Evolutionary conservation across 1,139 yeast species (phyloP), one percentile per base, ranked within the genome.

Genomic region (Blastobotrys persicus): DNA sequence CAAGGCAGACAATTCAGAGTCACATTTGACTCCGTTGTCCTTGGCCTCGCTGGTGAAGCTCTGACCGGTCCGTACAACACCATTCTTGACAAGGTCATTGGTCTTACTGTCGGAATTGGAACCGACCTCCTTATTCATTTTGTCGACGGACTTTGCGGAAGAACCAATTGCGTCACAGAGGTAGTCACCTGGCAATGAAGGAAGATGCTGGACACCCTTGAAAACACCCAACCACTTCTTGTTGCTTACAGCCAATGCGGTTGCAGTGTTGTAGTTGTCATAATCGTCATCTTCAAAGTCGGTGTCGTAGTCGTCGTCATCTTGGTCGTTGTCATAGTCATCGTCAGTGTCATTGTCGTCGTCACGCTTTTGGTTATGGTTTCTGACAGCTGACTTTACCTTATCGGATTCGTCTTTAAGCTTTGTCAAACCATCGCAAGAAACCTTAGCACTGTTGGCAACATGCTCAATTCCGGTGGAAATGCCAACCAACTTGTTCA

Each of bases 261-360:
- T 23, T n/a, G n/a, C 41, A 6, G 41, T 37, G 28, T 37, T 12
- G 28, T 9, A 37, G 18, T 37, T 12, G 19, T 17, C 13, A 14
- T 37, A 19, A 18, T 37, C 41, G 28, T 37, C 41, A 20, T 34
- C 39, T 7, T 34, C 39, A 17, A 14, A 34, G 39, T 34, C 39
- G 19, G 20, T 4, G 12, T 34, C 39, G 12, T 17, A 13, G 9
- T 34, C 39, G 20, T 4, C 6, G 39, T 34, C 20, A 20, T 34
- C 14, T n/a, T n/a, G 5, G 28, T 23, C 28, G 28, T 37, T n/a
- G 19, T 37, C 41, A 18, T 7, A 4, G 41, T 37, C 41, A 12
- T 37, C 23, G 19, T 37, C 28, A 17, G 4, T 5, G 20, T 34
- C 39, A 18, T 16, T 14, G 28, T 37, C 41, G 28, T 37, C 7